phyloP scores from a whole-genome alignment of 768 basidiomycete genomes.

The Mrakia blollopis region DNA sequence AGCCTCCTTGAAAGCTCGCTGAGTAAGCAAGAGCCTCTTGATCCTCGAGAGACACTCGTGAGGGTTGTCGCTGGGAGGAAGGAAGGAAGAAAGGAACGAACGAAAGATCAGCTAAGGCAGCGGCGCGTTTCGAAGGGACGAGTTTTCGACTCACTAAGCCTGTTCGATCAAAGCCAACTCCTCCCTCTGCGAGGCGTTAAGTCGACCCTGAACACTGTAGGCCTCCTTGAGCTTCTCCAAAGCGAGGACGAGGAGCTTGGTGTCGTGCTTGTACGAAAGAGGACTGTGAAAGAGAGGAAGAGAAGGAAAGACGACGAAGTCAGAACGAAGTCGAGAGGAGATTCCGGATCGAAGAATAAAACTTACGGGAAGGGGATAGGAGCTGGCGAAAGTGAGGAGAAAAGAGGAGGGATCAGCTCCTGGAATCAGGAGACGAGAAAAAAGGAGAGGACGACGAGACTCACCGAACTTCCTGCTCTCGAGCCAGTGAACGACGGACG shows the following conservation, averaged over 20 bases:
- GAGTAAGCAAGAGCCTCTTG: conserved; percentile 91
- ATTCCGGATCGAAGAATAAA: no score
- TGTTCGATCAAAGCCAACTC: conserved; percentile 97
- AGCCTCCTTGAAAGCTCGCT: conserved; percentile 96
- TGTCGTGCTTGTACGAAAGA: conserved; percentile 97
- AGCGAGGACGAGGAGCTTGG: conserved; percentile 90
- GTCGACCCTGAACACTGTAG: conserved; percentile 92
- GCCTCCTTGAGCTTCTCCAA: conserved; percentile 98
- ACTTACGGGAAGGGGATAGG: conserved; percentile 87
- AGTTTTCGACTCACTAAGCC: conserved; percentile 53
- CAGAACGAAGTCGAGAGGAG: no score
- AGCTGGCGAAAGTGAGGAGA: conserved; percentile 39
- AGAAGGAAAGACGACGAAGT: no score
- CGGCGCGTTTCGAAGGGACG: no score
- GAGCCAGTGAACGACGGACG: conserved; percentile 97
- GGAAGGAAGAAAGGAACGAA: background rate
- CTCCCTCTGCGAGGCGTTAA: conserved; percentile 97
- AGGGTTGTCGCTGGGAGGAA: conserved; percentile 68
- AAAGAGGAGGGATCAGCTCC: no score
- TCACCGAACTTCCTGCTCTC: conserved; percentile 85
- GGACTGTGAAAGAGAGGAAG: conserved; percentile 48
- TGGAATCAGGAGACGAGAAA: no score
- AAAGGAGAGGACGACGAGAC: no score
- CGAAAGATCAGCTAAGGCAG: background rate
- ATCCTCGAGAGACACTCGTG: conserved; percentile 99